These are phyloP conservation scores for Crataegus laevigata DNA, from an alignment of 306 rosid species.

Conservation along the genomic window DNA sequence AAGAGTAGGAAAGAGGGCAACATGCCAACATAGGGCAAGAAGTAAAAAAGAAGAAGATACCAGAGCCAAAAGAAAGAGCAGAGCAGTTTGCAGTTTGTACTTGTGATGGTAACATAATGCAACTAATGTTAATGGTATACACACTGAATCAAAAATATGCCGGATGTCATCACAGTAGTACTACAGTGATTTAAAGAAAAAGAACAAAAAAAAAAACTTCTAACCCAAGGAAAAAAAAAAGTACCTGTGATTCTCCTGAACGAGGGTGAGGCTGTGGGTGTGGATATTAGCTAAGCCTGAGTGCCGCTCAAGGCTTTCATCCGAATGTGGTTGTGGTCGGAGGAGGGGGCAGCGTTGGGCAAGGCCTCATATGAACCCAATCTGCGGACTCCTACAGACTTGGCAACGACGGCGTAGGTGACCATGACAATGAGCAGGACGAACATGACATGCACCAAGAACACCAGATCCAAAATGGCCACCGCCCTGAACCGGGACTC, in stretches of 20 bases:
- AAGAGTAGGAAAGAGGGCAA: too few species aligned
- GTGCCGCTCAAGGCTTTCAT: conserved; percentile 87
- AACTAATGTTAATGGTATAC: neutral
- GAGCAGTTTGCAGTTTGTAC: neutral
- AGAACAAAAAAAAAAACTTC: neutral
- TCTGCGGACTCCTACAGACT: conserved; percentile 37
- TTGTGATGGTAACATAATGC: neutral
- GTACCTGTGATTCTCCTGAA: neutral
- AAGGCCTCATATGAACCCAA: conserved; percentile 71
- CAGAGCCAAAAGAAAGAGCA: neutral
- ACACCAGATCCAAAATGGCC: conserved; percentile 69
- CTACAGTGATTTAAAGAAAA: neutral
- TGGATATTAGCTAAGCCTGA: conserved; percentile 50
- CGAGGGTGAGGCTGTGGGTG: neutral
- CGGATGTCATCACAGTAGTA: neutral
- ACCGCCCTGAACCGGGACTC: conserved; percentile 71
- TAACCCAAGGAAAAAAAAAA: neutral
- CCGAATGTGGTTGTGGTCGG: conserved; percentile 58
- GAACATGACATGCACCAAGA: conserved; percentile 53
- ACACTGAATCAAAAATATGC: neutral
- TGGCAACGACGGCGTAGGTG: conserved; percentile 42
- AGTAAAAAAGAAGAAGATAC: neutral
- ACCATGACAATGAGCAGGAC: conserved; percentile 46
- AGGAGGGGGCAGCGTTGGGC: conserved; percentile 34
- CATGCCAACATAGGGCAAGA: neutral